Conservation (phyloP, 2,329 filamentous ascomycete genomes). For the Rhynchosporium agropyri region DNA sequence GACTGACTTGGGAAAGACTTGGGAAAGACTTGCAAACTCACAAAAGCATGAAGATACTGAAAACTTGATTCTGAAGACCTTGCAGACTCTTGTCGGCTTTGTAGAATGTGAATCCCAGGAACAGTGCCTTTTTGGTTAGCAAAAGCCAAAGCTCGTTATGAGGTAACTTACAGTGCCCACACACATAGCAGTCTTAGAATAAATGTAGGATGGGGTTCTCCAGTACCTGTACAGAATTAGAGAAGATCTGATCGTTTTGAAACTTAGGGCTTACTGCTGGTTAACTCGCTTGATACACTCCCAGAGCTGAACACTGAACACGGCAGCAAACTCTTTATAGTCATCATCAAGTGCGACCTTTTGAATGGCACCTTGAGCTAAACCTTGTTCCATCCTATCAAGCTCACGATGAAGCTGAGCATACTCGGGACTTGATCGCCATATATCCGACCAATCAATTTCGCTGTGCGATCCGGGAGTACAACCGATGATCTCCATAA, state of each 20-base stretch:
- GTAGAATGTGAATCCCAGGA: slow-evolving; percentile 73
- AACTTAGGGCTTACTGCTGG: slow-evolving; percentile 42
- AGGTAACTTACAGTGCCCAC: slow-evolving; percentile 50
- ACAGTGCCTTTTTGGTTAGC: slow-evolving; percentile 47
- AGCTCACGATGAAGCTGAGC: slow-evolving; percentile 49
- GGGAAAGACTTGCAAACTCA: background rate
- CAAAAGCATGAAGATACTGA: slow-evolving; percentile 76
- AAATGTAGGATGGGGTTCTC: slow-evolving; percentile 63
- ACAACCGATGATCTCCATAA: slow-evolving; percentile 62
- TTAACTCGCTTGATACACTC: slow-evolving; percentile 61
- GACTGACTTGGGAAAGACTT: too few species aligned
- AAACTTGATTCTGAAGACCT: slow-evolving; percentile 71
- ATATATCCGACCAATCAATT: slow-evolving; percentile 64
- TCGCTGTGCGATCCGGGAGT: slow-evolving; percentile 62
- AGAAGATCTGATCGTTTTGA: too few species aligned
- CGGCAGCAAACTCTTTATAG: slow-evolving; percentile 65
- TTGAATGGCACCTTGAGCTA: background rate
- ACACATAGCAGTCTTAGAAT: slow-evolving; percentile 31
- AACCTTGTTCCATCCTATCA: slow-evolving; percentile 51
- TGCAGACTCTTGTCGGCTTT: slow-evolving; percentile 58
- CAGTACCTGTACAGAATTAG: slow-evolving; percentile 48
- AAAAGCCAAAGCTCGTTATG: background rate
- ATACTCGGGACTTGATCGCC: slow-evolving; percentile 56
- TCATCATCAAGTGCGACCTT: slow-evolving; percentile 40
- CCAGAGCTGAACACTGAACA: slow-evolving; percentile 55